Conservation (phyloP, 2,329 filamentous ascomycete genomes). For the Zymoseptoria tritici region DNA sequence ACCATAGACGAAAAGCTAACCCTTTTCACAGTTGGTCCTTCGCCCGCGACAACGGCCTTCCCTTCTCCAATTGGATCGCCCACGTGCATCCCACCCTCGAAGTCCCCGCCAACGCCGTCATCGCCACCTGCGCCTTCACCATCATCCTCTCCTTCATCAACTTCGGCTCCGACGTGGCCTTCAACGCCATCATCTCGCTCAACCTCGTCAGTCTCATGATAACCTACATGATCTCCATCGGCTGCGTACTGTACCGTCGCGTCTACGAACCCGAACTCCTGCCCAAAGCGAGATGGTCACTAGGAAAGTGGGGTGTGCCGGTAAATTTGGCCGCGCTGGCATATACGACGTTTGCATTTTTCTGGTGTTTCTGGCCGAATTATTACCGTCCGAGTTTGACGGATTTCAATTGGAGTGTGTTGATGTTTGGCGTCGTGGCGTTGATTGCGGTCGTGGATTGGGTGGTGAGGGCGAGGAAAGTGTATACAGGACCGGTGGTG, state of each 20-base stretch:
- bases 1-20: too few relatives aligned
- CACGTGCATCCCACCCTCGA: conserved; percentile 8
- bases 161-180: conserved; percentile 21
- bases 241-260: conserved; percentile 34
- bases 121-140: conserved; percentile 19
- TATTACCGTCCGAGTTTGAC: conserved; percentile 3
- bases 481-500: conserved; percentile 16
- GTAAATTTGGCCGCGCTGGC: conserved; percentile 33
- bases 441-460: conserved; percentile 15
- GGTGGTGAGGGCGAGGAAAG: conserved; percentile 11
- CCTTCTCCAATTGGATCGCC: conserved; percentile 17
- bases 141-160: conserved; percentile 23
- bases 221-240: conserved; percentile 37
- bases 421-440: conserved; percentile 17
- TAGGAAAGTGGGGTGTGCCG: conserved; percentile 32
- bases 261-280: conserved; percentile 32
- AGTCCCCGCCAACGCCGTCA: conserved; percentile 22
- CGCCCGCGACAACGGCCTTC: conserved; percentile 28
- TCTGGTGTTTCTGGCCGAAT: conserved; percentile 37
- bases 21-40: conserved; percentile 24
- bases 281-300: conserved; percentile 32
- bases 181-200: conserved; percentile 35
- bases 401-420: conserved; percentile 12
- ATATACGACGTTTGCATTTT: conserved; percentile 32
- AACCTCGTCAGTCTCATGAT: conserved; percentile 33